These are phyloP conservation scores for Carex parvula DNA, from an alignment of 176 grass and related monocot species.

Conservation along the genomic window DNA sequence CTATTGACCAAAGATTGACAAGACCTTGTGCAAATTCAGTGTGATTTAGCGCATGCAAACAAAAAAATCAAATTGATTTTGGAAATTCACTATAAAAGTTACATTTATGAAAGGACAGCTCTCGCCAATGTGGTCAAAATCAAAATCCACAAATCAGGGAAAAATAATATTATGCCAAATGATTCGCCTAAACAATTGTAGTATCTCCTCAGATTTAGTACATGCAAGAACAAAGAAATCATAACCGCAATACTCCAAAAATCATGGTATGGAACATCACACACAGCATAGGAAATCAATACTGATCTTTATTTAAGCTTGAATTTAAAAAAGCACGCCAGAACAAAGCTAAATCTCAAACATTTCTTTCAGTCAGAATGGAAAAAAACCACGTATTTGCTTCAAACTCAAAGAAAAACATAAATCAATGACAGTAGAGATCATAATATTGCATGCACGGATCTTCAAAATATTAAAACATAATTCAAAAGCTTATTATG, in stretches of 20 bases:
- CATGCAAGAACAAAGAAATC: slow-evolving; percentile 20
- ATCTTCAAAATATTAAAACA: slow-evolving; percentile 19
- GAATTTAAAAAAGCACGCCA: slow-evolving; percentile 7
- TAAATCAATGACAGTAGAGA: slow-evolving; percentile 1
- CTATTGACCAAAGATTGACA: neutral
- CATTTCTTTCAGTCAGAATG: slow-evolving; percentile 5
- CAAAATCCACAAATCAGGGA: slow-evolving; percentile 2
- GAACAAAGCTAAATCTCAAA: slow-evolving; percentile 24
- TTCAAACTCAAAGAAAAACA: neutral
- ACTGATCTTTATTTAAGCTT: slow-evolving; percentile 13
- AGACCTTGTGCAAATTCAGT: neutral
- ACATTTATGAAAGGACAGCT: neutral
- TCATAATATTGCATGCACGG: slow-evolving; percentile 28
- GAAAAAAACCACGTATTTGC: neutral
- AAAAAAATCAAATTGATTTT: slow-evolving; percentile 5
- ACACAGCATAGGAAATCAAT: neutral
- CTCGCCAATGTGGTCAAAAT: slow-evolving; percentile 5
- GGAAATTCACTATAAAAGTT: slow-evolving; percentile 10
- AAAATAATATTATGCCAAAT: neutral
- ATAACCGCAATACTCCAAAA: neutral
- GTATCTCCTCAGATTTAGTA: slow-evolving; percentile 11
- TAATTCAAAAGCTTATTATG: neutral
- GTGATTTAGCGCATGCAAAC: slow-evolving; percentile 11
- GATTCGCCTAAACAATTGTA: neutral
- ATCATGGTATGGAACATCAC: neutral